Evolutionary conservation across 805 yeast species (phyloP), one percentile per base, ranked within the genome.

Genomic region (Lachancea meyersii): DNA sequence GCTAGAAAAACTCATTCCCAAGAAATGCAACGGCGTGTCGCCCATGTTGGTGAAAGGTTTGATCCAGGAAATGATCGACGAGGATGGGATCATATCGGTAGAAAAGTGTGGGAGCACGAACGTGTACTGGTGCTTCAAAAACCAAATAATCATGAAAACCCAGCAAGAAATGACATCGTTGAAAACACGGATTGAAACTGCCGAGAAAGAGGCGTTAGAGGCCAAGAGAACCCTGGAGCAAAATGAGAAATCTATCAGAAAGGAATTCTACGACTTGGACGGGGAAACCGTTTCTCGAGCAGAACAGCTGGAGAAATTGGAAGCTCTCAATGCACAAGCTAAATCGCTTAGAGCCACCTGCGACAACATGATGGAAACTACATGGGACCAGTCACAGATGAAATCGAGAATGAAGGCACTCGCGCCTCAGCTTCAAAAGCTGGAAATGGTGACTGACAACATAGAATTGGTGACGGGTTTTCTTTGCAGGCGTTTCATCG

Each of bases 51-150:
- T 77, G 31, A 77, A 77, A 50, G 79, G 73, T 8, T 48, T 76
- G 1, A 49, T 77, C 8, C 72, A 71, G 32, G 48, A 55, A 3
- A 63, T 77, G 44, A 52, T 74, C 8, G 79, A 75, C 48, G 82
- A 77, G 40, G 71, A 66, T 19, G 61, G 58, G 1, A 49, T 74
- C 23, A 65, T 76, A 6, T 68, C 67, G 34, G 65, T 68, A 31
- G 79, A 74, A 46, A 78, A 77, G 54, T 76, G 82, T 53, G 84
- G 83, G 0, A 62, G 65, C 11, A 64, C 72, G 11, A 73, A 72
- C 41, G 59, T 75, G 2, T 77, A 74, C 45, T 77, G 79, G 78
- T 63, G 73, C 40, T 75, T 72, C 55, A 47, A 50, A 23, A 48
- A 47, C 37, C 47, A 52, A 22, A 38, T 51, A 21, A 14, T 46